Evolutionary conservation across 345 rosid species (phyloP).

Genomic region (Combretum micranthum): DNA sequence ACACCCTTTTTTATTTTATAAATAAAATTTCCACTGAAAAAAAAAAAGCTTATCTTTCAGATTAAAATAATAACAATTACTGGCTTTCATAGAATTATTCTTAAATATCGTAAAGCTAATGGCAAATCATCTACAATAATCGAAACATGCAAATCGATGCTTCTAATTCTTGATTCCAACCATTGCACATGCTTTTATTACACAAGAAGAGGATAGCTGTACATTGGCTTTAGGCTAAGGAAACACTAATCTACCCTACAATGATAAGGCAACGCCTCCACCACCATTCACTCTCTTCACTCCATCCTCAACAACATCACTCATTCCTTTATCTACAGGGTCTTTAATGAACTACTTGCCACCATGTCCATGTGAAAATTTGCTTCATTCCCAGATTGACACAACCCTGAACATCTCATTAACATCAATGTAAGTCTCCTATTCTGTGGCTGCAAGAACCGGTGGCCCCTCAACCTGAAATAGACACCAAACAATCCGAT

Average conservation of each 20-base stretch:
- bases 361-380: background rate
- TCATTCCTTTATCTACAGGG: background rate
- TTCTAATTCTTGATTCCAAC: too few species aligned
- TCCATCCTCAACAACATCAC: background rate
- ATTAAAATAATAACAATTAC: too few species aligned
- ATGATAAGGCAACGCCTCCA: slow-evolving; percentile 1
- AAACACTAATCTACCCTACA: background rate
- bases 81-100: too few species aligned
- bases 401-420: background rate
- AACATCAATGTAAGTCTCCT: background rate
- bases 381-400: background rate
- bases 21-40: too few species aligned
- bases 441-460: slow-evolving; percentile 55
- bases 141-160: too few species aligned
- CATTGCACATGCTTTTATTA: slow-evolving; percentile 5
- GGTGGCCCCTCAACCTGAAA: slow-evolving; percentile 91
- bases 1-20: too few species aligned
- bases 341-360: too few species aligned
- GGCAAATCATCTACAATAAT: too few species aligned
- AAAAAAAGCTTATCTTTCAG: too few species aligned
- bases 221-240: slow-evolving; percentile 1
- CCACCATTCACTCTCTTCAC: background rate
- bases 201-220: slow-evolving; percentile 2
- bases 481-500: slow-evolving; percentile 5
- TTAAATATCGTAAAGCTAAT: too few species aligned